phyloP scores from a whole-genome alignment of 352 stramenopile species.

The Globisporangium barbulae region DNA sequence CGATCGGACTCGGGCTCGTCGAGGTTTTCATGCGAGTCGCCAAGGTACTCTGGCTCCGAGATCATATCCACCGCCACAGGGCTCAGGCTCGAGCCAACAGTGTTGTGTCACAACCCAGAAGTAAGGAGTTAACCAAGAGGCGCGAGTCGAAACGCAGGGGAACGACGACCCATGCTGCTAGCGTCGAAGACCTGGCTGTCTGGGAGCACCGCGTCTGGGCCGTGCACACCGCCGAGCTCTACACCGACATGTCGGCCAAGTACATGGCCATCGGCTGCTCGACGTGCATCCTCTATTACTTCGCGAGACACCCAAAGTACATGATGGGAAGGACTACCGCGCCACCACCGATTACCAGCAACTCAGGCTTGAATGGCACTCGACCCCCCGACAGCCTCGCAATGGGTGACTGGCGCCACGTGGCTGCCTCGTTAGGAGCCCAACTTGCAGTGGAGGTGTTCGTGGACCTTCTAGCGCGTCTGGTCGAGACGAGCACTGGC shows the following conservation, averaged over 20 bases:
- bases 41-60: conserved; percentile 14
- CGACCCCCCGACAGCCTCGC: no score
- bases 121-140: no score
- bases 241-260: conserved; percentile 46
- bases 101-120: neutral
- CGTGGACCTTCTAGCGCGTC: neutral
- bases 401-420: neutral
- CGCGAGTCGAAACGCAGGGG: no score
- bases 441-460: neutral
- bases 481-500: neutral
- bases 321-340: neutral
- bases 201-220: neutral
- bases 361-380: no score
- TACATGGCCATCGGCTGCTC: conserved; percentile 47
- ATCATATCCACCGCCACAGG: neutral
- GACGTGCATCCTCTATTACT: conserved; percentile 36
- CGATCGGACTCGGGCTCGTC: conserved; percentile 22
- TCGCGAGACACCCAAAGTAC: conserved; percentile 30
- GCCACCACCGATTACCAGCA: no score
- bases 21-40: conserved; percentile 24
- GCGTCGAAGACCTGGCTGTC: neutral
- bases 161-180: neutral
- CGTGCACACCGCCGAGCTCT: conserved; percentile 20
- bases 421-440: neutral
- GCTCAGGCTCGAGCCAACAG: neutral